Base-by-base conservation (phyloP, 441 rosid genomes). In the Mallotus repandus region DNA sequence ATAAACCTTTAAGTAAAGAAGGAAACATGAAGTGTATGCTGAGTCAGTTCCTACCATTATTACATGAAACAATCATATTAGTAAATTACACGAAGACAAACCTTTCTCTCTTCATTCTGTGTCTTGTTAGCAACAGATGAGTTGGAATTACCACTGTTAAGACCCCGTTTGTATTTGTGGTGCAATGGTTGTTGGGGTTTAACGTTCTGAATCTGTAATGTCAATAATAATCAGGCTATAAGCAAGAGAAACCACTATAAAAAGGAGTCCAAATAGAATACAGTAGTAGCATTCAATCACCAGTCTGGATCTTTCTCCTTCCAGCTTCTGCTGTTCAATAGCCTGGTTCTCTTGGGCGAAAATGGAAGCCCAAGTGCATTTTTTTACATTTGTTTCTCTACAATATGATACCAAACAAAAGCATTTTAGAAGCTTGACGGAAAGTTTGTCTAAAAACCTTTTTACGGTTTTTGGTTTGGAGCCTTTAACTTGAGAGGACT, bases 301-400 rank as follows among this genome's bases (percentile, higher is more conserved):
- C 92, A 88, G 93, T 92, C 96, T 90, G 48, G 97, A 83, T 73
- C 63, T 87, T 75, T 97, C 99, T 69, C 84, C 97, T 8, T 93
- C 99, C 63, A 96, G 87, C 91, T 93, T 96, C 87, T 96, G 98
- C 73, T 90, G 83, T 81, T 93, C 93, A 71, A 96, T 86, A 25
- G 98, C 97, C 85, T 90, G 99, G 79, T 91, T 91, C 74, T 96
- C 98, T 76, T 89, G 92, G 79, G 81, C 88, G 73, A 93, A 79
- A 79, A 61, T 81, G 70, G 86, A 80, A 71, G 90, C 83, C 61
- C 87, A 54, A 83, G 75, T 32, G 68, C 22, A 22, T n/a, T 75
- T 72, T 67, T 81, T 85, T 48, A 68, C 69, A 53, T 35, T 84
- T 29, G 78, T 61, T 32, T 71, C 82, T 82, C 98, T 91, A 71